Percentiles rank a stretch among this genome's conserved stretches.
Conservation (phyloP, 2,329 filamentous ascomycete species). For the Trichoderma citrinoviride region DNA sequence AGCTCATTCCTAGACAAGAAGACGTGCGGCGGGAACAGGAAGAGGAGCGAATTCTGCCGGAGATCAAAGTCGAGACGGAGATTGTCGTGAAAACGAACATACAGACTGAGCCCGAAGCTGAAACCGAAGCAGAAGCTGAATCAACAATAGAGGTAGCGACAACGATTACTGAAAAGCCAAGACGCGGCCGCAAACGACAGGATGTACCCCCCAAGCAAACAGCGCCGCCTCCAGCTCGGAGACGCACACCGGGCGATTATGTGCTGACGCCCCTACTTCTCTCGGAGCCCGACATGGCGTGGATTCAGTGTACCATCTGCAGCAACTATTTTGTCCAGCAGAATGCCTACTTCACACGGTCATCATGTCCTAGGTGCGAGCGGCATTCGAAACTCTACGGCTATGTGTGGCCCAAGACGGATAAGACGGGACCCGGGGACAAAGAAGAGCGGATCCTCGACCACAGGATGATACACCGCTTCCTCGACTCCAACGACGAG, state of each 20-base stretch:
- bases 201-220: constrained; percentile 37
- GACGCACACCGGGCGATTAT: constrained; percentile 73
- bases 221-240: constrained; percentile 33
- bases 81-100: background rate
- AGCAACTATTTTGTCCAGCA: constrained; percentile 78
- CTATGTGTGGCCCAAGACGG: constrained; percentile 93
- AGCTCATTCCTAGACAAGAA: background rate
- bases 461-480: constrained; percentile 83
- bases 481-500: constrained; percentile 71
- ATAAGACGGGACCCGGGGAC: constrained; percentile 72
- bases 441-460: constrained; percentile 72
- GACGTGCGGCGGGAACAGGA: constrained; percentile 13
- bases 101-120: constrained; percentile 13
- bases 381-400: constrained; percentile 95
- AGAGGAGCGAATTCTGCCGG: background rate
- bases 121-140: constrained; percentile 21
- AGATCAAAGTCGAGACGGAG: constrained; percentile 1
- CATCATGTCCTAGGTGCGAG: constrained; percentile 88
- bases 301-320: constrained; percentile 89
- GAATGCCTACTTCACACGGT: constrained; percentile 81
- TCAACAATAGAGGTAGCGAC: constrained; percentile 19
- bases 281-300: constrained; percentile 70
- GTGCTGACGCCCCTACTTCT: constrained; percentile 75
- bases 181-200: constrained; percentile 38
- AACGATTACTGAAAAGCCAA: constrained; percentile 22